A percentile compares a stretch with the other conserved stretches of the same genome.
phyloP scores from a whole-genome alignment of 1,284 basidiomycete species.

The Leccinum subrobustum region DNA sequence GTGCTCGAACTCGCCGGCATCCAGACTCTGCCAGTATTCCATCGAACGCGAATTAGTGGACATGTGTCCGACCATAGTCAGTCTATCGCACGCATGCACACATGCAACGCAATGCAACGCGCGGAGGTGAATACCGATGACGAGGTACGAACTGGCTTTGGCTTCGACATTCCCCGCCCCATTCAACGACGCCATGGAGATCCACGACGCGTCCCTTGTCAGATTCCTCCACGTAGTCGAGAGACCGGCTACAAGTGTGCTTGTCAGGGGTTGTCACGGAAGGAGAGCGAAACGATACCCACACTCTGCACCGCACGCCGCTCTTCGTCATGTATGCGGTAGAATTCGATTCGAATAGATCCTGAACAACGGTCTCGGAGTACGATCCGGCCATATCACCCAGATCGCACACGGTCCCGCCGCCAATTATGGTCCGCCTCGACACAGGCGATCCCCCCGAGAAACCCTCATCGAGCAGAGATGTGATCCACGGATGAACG shows the following conservation, averaged over 20 bases:
- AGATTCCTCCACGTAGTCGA: conserved; percentile 7
- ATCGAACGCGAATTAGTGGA: background rate
- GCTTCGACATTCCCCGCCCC: background rate
- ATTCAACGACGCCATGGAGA: conserved; percentile 8
- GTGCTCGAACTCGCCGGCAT: background rate
- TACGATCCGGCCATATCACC: no score
- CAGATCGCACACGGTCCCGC: no score
- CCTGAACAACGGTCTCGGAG: no score
- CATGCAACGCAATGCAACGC: background rate
- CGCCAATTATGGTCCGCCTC: no score
- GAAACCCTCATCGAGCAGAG: no score
- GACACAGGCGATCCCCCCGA: no score
- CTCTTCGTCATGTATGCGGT: background rate
- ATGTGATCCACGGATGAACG: no score
- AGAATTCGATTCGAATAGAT: background rate
- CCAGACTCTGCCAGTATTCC: background rate
- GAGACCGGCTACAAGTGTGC: conserved; percentile 6
- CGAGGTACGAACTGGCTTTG: conserved; percentile 15
- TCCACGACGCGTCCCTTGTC: background rate
- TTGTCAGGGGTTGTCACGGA: background rate
- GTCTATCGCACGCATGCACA: background rate
- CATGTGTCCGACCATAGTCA: conserved; percentile 10
- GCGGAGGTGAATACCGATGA: background rate
- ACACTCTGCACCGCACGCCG: background rate
- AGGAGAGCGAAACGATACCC: background rate